Conservation (phyloP, 208 protist genomes). For the Wallacemonas sp. region DNA sequence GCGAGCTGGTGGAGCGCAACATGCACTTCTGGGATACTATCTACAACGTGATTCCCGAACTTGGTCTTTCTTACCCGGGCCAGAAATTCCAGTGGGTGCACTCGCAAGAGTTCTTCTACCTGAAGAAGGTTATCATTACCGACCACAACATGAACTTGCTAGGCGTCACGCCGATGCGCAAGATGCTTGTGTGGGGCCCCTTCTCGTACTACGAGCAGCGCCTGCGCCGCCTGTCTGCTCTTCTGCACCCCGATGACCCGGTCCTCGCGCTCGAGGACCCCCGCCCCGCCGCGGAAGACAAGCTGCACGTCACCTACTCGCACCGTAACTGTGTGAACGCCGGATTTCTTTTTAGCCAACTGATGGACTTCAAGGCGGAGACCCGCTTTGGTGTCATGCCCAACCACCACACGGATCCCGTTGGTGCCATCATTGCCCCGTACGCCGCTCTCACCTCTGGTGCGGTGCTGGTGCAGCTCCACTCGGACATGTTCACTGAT, state of each 20-base stretch:
- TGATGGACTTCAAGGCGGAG: constrained; percentile 81
- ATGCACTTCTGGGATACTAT: constrained; percentile 93
- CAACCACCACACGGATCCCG: constrained; percentile 83
- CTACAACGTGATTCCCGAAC: constrained; percentile 91
- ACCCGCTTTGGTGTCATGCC: constrained; percentile 90
- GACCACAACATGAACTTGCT: constrained; percentile 93
- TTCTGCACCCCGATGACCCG: constrained; percentile 89
- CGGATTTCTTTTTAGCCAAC: constrained; percentile 82
- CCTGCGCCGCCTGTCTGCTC: constrained; percentile 79
- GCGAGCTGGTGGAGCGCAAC: constrained; percentile 86
- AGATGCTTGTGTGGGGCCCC: constrained; percentile 88
- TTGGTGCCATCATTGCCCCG: constrained; percentile 85
- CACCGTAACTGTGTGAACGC: constrained; percentile 90
- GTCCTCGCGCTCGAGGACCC: constrained; percentile 87
- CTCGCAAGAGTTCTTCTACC: constrained; percentile 92
- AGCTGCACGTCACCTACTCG: constrained; percentile 84
- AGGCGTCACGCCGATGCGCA: constrained; percentile 85
- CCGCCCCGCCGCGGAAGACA: constrained; percentile 80
- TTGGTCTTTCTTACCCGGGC: constrained; percentile 89
- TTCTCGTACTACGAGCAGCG: constrained; percentile 93
- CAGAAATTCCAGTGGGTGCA: constrained; percentile 92
- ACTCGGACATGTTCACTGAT: constrained; percentile 89
- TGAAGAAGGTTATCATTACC: constrained; percentile 92
- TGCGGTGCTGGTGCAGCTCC: constrained; percentile 83
- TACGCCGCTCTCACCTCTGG: constrained; percentile 87